Percentiles rank a stretch among this genome's conserved stretches.
Conservation (phyloP, 371 early-diverging fungal species). For the Coemansia sp. region DNA sequence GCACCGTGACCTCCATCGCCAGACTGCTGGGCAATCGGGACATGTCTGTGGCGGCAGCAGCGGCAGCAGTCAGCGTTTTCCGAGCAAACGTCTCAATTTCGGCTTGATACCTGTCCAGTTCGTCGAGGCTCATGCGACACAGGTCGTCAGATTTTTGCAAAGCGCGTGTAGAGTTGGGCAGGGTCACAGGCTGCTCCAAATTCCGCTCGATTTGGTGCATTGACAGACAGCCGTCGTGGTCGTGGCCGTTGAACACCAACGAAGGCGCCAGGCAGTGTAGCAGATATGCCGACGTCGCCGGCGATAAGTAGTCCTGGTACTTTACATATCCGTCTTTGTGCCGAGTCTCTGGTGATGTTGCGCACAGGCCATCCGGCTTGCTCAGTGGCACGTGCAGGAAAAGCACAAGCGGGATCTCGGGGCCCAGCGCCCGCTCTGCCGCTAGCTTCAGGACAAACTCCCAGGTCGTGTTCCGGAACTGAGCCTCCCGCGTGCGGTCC, state of each 20-base stretch:
- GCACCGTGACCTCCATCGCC: slow-evolving; percentile 55
- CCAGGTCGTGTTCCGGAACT: slow-evolving; percentile 48
- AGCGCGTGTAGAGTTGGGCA: slow-evolving; percentile 4
- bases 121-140: slow-evolving; percentile 17
- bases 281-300: slow-evolving; percentile 52
- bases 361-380: slow-evolving; percentile 50
- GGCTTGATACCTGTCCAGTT: slow-evolving; percentile 23
- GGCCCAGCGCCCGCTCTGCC: slow-evolving; percentile 40
- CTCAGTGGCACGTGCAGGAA: slow-evolving; percentile 58
- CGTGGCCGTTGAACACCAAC: slow-evolving; percentile 58
- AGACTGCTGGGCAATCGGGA: neutral
- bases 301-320: slow-evolving; percentile 58
- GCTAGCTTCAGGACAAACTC: slow-evolving; percentile 46
- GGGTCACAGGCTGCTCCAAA: slow-evolving; percentile 1
- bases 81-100: slow-evolving; percentile 24
- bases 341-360: slow-evolving; percentile 47
- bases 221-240: slow-evolving; percentile 57
- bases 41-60: neutral
- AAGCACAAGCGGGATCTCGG: slow-evolving; percentile 52
- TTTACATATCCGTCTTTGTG: slow-evolving; percentile 45
- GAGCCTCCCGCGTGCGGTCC: slow-evolving; percentile 50
- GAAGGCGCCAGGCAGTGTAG: slow-evolving; percentile 53
- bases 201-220: slow-evolving; percentile 21
- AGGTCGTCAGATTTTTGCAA: slow-evolving; percentile 13
- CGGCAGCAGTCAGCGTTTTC: slow-evolving; percentile 7